Evolutionary conservation across 805 yeast genomes (phyloP).

Genomic region (Lipomyces sp.): DNA sequence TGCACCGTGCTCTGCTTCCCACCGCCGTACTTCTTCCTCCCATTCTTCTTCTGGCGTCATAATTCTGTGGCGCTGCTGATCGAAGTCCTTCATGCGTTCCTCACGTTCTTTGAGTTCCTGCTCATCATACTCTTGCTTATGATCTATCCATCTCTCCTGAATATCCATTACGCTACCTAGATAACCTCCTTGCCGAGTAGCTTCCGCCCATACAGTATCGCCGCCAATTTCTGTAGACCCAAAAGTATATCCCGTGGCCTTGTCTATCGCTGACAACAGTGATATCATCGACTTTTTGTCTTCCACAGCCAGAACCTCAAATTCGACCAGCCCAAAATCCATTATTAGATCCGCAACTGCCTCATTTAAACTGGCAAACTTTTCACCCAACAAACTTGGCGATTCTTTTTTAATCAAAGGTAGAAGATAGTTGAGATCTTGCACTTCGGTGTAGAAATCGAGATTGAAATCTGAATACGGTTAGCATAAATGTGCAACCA

Average conservation of each 20-base stretch:
- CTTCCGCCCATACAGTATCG: slow-evolving; percentile 98
- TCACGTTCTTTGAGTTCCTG: slow-evolving; percentile 56
- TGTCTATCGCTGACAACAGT: slow-evolving; percentile 76
- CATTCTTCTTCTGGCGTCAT: slow-evolving; percentile 70
- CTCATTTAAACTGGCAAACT: slow-evolving; percentile 70
- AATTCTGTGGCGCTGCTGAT: slow-evolving; percentile 46
- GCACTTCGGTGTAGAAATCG: slow-evolving; percentile 90
- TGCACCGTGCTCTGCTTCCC: slow-evolving; percentile 52
- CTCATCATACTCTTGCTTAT: slow-evolving; percentile 76
- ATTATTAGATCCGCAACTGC: slow-evolving; percentile 81
- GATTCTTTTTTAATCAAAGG: slow-evolving; percentile 77
- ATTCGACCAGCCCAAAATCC: slow-evolving; percentile 85
- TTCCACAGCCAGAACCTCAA: slow-evolving; percentile 87
- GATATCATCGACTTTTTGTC: slow-evolving; percentile 91
- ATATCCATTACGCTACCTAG: slow-evolving; percentile 63
- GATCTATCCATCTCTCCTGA: slow-evolving; percentile 95
- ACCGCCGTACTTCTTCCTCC: slow-evolving; percentile 65
- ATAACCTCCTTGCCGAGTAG: slow-evolving; percentile 75
- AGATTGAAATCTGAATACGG: slow-evolving; percentile 61
- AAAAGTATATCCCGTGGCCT: slow-evolving; percentile 90
- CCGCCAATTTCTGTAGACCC: slow-evolving; percentile 95
- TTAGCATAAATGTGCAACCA: neutral
- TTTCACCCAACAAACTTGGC: slow-evolving; percentile 63
- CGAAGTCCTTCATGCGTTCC: slow-evolving; percentile 51
- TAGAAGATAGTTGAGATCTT: slow-evolving; percentile 70